Conservation (phyloP, 2,329 filamentous ascomycete species). For the Metarhizium rileyi region DNA sequence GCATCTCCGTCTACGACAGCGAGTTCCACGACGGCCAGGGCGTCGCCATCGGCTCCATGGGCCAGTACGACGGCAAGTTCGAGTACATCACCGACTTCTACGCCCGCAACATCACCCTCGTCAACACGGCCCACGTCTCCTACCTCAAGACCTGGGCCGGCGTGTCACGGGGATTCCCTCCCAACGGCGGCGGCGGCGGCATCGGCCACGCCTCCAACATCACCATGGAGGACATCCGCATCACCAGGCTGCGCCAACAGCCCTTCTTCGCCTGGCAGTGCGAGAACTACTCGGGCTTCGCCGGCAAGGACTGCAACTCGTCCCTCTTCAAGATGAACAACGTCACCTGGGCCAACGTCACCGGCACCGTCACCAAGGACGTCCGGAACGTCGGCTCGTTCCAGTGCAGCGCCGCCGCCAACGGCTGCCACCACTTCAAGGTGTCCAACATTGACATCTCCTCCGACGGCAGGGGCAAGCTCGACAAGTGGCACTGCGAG, state of each 20-base stretch:
- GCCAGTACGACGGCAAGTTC: constrained; percentile 38
- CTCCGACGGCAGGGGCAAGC: constrained; percentile 7
- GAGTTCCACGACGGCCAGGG: constrained; percentile 40
- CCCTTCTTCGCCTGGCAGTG: constrained; percentile 27
- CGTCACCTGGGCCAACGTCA: constrained; percentile 18
- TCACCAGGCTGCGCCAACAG: constrained; percentile 16
- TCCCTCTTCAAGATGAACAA: constrained; percentile 21
- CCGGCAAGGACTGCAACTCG: constrained; percentile 24
- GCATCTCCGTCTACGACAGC: constrained; percentile 40
- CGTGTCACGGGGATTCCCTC: constrained; percentile 37
- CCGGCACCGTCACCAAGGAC: constrained; percentile 17
- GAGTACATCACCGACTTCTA: constrained; percentile 41
- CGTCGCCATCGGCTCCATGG: constrained; percentile 48
- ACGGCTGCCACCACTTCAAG: constrained; percentile 21
- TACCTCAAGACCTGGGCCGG: constrained; percentile 53
- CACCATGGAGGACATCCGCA: constrained; percentile 20
- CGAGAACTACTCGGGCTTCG: constrained; percentile 24
- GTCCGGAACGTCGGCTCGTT: constrained; percentile 19
- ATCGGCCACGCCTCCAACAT: constrained; percentile 29
- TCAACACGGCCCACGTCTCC: constrained; percentile 36
- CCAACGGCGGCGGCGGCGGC: constrained; percentile 50
- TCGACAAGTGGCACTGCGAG: constrained; percentile 18
- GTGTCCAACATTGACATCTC: constrained; percentile 16
- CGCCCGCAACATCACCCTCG: constrained; percentile 35
- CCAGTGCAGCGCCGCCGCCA: constrained; percentile 21